Evolutionary conservation across 2,329 filamentous ascomycete genomes (phyloP), one percentile per base, ranked within the genome.

Genomic region (Clonostachys rhizophaga): DNA sequence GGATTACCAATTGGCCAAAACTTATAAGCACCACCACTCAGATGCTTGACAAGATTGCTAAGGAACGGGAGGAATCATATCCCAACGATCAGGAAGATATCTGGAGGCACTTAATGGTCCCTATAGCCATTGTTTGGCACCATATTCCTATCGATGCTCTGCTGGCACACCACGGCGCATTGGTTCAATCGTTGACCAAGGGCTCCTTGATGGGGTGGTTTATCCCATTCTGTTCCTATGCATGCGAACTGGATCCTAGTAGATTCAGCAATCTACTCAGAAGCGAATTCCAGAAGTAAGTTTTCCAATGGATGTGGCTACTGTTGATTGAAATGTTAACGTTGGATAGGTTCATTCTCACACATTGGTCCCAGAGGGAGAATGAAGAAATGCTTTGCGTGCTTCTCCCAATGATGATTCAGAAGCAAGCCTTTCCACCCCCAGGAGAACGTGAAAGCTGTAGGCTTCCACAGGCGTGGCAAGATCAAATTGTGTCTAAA

Each of bases 151-250:
- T 96, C 61, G 89, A 95, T 56, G 78, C 85, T 7, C 70, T 95
- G 35, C 83, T 95, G 40, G 81, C 88, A 1, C 78, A 81, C 36
- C 78, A 91, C 48, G 77, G 80, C 14, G 67, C 80, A 5, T 74
- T 95, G 42, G 79, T 81, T 60, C 81, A 85, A 34, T 70, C 72
- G 5, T 69, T 95, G 43, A 83, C 80, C 5, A 78, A 78, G 45
- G 81, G 86, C 41, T 76, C 77, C 1, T 76, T 91, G 57, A 80
- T 85, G 58, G 68, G 68, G 45, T 86, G 84, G 71, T 97, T 96
- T 62, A 77, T 97, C 40, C 78, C 84, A 0, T 96, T 97, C 64
- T 96, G 90, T 65, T 85, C 86, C 13, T 84, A 89, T 45, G 84
- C 94, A 55, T 85, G 89, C 1, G 79, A 89, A 46, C 72, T 95